A percentile compares a stretch with the other conserved stretches of the same genome.
Evolutionary conservation across 208 protist species (phyloP).

Genomic region (Acanthamoeba lenticulata): DNA sequence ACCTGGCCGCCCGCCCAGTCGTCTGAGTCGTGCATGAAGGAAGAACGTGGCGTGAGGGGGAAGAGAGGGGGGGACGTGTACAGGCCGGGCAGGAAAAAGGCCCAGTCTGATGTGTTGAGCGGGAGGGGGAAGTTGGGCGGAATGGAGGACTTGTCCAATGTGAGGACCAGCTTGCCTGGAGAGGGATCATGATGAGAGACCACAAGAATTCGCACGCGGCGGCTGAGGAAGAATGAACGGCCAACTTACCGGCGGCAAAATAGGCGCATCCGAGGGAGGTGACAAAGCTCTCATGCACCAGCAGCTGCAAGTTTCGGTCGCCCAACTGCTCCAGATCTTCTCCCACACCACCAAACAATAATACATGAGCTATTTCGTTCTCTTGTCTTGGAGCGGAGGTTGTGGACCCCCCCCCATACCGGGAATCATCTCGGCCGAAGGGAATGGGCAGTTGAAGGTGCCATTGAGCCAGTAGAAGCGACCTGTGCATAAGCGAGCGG

Average conservation of each 20-base stretch:
- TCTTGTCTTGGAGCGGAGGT: too few relatives aligned
- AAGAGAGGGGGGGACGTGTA: not conserved
- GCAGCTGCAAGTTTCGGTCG: slow-evolving; percentile 9
- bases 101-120: slow-evolving; percentile 20
- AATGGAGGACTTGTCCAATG: slow-evolving; percentile 27
- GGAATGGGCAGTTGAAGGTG: not conserved
- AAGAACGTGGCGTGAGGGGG: not conserved
- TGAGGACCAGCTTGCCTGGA: slow-evolving; percentile 21
- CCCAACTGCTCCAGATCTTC: slow-evolving; percentile 21
- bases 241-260: not conserved
- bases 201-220: not conserved
- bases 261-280: slow-evolving; percentile 43
- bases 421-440: slow-evolving; percentile 53
- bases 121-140: slow-evolving; percentile 38
- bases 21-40: not conserved
- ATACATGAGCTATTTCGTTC: too few relatives aligned
- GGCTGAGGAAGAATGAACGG: not conserved
- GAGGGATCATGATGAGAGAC: not conserved
- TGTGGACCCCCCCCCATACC: too few relatives aligned
- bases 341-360: too few relatives aligned
- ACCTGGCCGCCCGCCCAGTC: not conserved
- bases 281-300: slow-evolving; percentile 33
- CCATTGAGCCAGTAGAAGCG: slow-evolving; percentile 50
- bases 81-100: slow-evolving; percentile 38
- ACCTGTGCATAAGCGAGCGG: not conserved